phyloP scores from a whole-genome alignment of 176 grass and related monocot species.

The Otatea glauca region DNA sequence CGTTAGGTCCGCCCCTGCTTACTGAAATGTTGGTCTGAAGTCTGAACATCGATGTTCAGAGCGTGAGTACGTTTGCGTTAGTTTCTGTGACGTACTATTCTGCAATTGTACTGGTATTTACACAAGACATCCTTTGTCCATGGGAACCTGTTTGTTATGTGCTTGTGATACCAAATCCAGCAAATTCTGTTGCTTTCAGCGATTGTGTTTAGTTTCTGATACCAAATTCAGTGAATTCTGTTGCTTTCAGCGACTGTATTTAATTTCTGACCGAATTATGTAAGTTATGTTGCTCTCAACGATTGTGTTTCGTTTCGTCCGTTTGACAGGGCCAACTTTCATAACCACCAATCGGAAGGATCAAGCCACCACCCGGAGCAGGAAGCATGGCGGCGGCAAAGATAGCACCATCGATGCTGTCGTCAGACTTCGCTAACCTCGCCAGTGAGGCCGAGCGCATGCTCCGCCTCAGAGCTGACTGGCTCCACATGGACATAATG shows the following conservation, averaged over 20 bases:
- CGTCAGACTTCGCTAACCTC: conserved; percentile 84
- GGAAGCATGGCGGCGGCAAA: conserved; percentile 43
- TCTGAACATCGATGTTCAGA: not conserved
- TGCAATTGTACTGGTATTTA: not conserved
- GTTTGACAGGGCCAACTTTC: not conserved
- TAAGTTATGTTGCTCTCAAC: not conserved
- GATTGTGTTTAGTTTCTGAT: not conserved
- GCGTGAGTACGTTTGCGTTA: not conserved
- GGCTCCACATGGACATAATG: conserved; percentile 99
- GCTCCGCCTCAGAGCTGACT: conserved; percentile 89
- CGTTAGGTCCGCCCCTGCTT: too few relatives aligned
- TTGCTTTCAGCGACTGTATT: not conserved
- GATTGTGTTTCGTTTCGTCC: not conserved
- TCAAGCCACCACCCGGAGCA: not conserved
- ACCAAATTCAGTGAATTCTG: not conserved
- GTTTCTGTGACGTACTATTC: not conserved
- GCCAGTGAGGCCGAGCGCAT: conserved; percentile 77
- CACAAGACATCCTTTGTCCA: conserved; percentile 1
- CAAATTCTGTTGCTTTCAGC: not conserved
- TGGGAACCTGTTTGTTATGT: not conserved
- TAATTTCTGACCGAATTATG: not conserved
- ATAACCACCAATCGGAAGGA: not conserved
- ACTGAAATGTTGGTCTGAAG: not conserved
- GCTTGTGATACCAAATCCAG: not conserved
- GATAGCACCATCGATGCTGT: conserved; percentile 93